Conservation (phyloP, 2,329 filamentous ascomycete species). For the Zymoseptoria ardabiliae region DNA sequence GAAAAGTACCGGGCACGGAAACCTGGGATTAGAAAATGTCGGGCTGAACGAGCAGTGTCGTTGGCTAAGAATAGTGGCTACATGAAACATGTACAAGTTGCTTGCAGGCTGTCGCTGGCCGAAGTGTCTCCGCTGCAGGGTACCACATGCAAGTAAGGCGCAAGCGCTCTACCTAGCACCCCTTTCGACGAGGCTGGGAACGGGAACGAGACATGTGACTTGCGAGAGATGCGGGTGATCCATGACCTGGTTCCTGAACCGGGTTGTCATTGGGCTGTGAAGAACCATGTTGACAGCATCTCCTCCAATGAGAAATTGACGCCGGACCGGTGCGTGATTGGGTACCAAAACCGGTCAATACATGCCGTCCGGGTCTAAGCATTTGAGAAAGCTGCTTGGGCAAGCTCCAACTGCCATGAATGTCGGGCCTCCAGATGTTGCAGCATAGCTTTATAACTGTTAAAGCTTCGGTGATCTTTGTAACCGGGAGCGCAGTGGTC, state of each 20-base stretch:
- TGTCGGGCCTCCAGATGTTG: not conserved
- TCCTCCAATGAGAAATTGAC: not conserved
- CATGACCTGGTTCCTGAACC: not conserved
- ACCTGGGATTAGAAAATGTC: not conserved
- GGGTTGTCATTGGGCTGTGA: not conserved
- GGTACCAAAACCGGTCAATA: not conserved
- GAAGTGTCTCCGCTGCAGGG: not conserved
- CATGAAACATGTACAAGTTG: not conserved
- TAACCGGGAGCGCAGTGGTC: not conserved
- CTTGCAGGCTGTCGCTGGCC: not conserved
- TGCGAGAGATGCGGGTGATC: not conserved
- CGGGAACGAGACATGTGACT: not conserved
- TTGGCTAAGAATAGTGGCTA: not conserved
- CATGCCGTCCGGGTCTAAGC: not conserved
- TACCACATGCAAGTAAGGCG: too few relatives aligned
- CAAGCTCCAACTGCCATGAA: not conserved
- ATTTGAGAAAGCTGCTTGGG: not conserved
- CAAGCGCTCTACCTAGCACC: not conserved
- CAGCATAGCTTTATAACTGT: not conserved
- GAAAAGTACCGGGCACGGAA: not conserved
- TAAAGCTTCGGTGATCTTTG: not conserved
- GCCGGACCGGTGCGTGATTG: not conserved
- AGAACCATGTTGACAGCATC: not conserved
- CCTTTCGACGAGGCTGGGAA: not conserved
- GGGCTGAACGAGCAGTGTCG: not conserved